Evolutionary conservation across 208 protist species (phyloP), one percentile per base, ranked within the genome.

Genomic region (Crithidia mellificae): DNA sequence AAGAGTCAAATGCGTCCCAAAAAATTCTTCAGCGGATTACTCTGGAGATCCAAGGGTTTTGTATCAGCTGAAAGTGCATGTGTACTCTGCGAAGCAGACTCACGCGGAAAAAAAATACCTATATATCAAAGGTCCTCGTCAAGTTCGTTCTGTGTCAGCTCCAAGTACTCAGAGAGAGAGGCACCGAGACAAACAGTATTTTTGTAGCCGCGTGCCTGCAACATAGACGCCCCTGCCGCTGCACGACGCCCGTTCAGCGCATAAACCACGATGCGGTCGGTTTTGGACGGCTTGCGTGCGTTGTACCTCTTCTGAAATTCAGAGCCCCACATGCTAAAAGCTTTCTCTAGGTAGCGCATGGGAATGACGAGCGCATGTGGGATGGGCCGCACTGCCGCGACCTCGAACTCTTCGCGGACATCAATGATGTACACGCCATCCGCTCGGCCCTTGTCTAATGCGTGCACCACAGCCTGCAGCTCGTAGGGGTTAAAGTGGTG

Each of bases 41-140:
- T n/a, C n/a, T n/a, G n/a, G 34, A 38, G 34, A 38, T 38, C 34
- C 34, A 11, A 11, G 11, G 7, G 34, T 5, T 38, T 38, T 12
- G 11, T 38, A 38, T 12, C 7, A 38, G 34, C 11, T 11, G 34
- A 38, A 38, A 11, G 34, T 5, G 7, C 34, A 38, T 38, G 34
- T 5, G 11, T 38, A 12, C 11, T 38, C n/a, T n/a, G n/a, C n/a
- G n/a, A n/a, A n/a, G n/a, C n/a, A n/a, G n/a, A 38, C 34, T 11
- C 11, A 12, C 34, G 34, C 34, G 34, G 7, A 38, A 38, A 38
- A 34, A 20, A 22, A 43, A 22, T 0, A n/a, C n/a, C n/a, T n/a
- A n/a, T n/a, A n/a, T n/a, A n/a, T 47, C 70, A 92, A n/a, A 91
- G 75, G 52, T 92, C 83, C 46, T 77, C 86, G 36, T 81, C 62